A percentile compares a stretch with the other conserved stretches of the same genome.
Conservation (phyloP, 495 filamentous ascomycete genomes). For the Neurospora discreta region DNA sequence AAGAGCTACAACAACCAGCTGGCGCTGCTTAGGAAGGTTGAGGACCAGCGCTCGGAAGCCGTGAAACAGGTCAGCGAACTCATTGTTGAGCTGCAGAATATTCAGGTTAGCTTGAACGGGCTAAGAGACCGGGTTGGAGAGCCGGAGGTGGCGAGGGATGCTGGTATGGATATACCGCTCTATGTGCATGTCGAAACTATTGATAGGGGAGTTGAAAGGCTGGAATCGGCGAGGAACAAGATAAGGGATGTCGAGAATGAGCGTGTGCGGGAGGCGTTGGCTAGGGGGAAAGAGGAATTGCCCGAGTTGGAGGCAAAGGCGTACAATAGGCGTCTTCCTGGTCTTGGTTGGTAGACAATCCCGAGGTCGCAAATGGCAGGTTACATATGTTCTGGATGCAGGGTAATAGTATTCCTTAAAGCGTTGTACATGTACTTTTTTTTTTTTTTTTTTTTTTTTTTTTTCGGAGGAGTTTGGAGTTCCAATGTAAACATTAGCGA, state of each 20-base stretch:
- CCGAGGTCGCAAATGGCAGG: not conserved
- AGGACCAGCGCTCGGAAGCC: conserved; percentile 47
- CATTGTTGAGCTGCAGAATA: conserved; percentile 54
- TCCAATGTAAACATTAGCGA: not conserved
- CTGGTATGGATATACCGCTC: conserved; percentile 40
- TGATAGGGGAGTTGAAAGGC: conserved; percentile 50
- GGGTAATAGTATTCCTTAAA: not conserved
- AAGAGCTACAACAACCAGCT: conserved; percentile 48
- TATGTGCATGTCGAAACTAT: conserved; percentile 61
- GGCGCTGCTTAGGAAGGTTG: conserved; percentile 45
- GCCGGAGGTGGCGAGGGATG: conserved; percentile 39
- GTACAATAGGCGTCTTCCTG: not conserved
- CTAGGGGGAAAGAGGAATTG: conserved; percentile 21
- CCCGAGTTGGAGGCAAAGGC: conserved; percentile 5
- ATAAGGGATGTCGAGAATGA: conserved; percentile 49
- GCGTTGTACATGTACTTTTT: not conserved
- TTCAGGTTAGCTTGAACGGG: conserved; percentile 54
- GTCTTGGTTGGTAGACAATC: not conserved
- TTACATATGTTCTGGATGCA: not conserved
- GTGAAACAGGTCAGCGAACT: conserved; percentile 46
- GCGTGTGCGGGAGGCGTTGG: conserved; percentile 38
- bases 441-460: too few relatives aligned
- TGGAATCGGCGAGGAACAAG: conserved; percentile 45
- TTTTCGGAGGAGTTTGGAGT: not conserved
- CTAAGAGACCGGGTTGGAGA: conserved; percentile 52